Evolutionary conservation across 768 basidiomycete genomes (phyloP).

Genomic region (Russula sp.): DNA sequence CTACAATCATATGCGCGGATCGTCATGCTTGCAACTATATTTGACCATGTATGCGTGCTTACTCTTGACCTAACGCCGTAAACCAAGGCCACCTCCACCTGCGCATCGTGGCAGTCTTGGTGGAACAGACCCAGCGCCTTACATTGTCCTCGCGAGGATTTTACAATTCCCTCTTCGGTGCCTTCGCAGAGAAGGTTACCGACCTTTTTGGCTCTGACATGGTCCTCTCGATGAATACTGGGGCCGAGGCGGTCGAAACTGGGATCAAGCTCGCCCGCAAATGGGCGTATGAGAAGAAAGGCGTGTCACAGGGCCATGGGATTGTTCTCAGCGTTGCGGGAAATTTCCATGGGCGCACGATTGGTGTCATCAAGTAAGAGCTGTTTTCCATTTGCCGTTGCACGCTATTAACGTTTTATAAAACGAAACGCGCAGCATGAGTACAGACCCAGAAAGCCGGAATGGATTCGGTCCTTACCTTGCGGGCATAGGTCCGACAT

Average conservation of each 20-base stretch:
- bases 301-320: conserved; percentile 73
- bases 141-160: conserved; percentile 95
- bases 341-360: conserved; percentile 94
- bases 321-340: conserved; percentile 80
- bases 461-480: conserved; percentile 90
- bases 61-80: conserved; percentile 55
- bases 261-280: conserved; percentile 93
- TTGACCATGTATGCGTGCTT: neutral
- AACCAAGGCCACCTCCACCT: conserved; percentile 97
- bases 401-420: neutral
- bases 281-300: conserved; percentile 93
- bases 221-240: no score
- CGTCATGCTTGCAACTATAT: neutral
- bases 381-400: conserved; percentile 10
- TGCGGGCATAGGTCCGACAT: conserved; percentile 81
- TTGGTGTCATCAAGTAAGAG: conserved; percentile 73
- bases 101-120: conserved; percentile 71
- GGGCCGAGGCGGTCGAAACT: conserved; percentile 97
- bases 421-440: conserved; percentile 54
- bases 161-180: conserved; percentile 87
- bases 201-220: conserved; percentile 87
- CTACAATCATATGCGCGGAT: neutral
- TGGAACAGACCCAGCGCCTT: conserved; percentile 80
- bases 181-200: conserved; percentile 82
- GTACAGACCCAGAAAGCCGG: conserved; percentile 90